Base-by-base conservation (phyloP, 1,284 basidiomycete genomes). In the Rhodotorula sp. region DNA sequence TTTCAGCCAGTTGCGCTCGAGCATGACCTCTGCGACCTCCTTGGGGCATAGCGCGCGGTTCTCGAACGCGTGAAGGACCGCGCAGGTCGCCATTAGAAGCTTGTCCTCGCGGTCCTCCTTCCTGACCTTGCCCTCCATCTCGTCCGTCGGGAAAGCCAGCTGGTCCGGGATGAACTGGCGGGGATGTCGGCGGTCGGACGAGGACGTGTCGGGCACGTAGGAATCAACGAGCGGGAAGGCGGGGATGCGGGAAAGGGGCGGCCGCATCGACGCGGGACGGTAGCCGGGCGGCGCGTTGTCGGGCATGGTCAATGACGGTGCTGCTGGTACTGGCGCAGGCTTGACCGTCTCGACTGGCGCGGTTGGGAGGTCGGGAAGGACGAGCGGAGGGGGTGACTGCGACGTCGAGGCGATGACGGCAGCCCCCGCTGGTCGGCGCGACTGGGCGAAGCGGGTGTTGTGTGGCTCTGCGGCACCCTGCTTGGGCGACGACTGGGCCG, bases 41-140 rank as follows among this genome's bases (percentile, higher is more conserved):
- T 78, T 78, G 13, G 77, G 77, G 32, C 76, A 76, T 27, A 78
- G 61, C 10, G 77, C 77, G 15, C 77, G 58, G 56, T 78, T 78
- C 61, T 70, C 59, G 32, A 73, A 70, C 30, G 47, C 30, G 46
- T 70, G 69, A 62, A 76, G 47, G n/a, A 75, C 64, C 20, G 71
- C 68, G 47, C 75, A 76, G 10, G 71, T 75, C 1, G 75, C 75
- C 75, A 76, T 76, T 29, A 76, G 67, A 6, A 76, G 54, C 20
- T 68, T 51, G 68, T 76, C 75, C 44, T 76, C 74, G 54, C 67
- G 66, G 17, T 76, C 73, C 48, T 74, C 71, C 54, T 64, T 57
- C n/a, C 62, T 44, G 44, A 74, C 67, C 59, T 49, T 64, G 55
- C 54, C 66, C 4, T 39, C 51, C 64, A 74, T 70, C 13, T 44